Evolutionary conservation across 2,329 filamentous ascomycete genomes (phyloP), one percentile per base, ranked within the genome.

Genomic region (Fusarium floridanum): DNA sequence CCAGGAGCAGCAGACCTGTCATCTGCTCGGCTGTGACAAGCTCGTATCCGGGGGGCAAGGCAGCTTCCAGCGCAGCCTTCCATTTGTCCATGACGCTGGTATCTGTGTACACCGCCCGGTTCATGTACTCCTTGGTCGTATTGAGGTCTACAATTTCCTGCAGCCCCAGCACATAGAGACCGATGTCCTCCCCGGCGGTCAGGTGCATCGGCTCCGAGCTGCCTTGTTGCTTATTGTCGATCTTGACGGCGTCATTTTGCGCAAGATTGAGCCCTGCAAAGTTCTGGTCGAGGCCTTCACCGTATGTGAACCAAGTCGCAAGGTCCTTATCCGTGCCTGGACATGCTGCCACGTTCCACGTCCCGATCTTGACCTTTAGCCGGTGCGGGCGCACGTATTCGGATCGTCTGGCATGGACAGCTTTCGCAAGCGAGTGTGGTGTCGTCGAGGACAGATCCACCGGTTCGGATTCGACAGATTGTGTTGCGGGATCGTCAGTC

Each of bases 71-170:
- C 0, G 93, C 92, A 16, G 89, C 88, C 82, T 95, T 95, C 95
- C 95, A 99, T 82, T 92, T 94, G 55, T 91, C 91, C 34, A 92
- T 90, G 2, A 92, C 88, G 6, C 88, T 88, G 0, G 92, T 89
- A 79, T 98, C 95, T 4, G 91, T 90, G 79, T 94, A 97, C 7
- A 91, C 86, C 22, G 82, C 81, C 37, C 86, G 84, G 61, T 90
- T 90, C 77, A 98, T 87, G 61, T 95, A 95, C 80, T 97, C 94
- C 29, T 92, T 89, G 4, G 95, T 91, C 36, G 93, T 92, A 29
- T 92, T 93, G 67, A 99, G 88, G 81, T 98, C 95, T 12, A 98
- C 93, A 29, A 98, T 91, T 83, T 99, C 97, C 80, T 99, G 97
- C 65, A 99, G 84, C 0, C 95, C 96, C 9, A 99, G 86, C 0